phyloP scores from a whole-genome alignment of 1,284 basidiomycete species.

The Coriolopsis trogii region DNA sequence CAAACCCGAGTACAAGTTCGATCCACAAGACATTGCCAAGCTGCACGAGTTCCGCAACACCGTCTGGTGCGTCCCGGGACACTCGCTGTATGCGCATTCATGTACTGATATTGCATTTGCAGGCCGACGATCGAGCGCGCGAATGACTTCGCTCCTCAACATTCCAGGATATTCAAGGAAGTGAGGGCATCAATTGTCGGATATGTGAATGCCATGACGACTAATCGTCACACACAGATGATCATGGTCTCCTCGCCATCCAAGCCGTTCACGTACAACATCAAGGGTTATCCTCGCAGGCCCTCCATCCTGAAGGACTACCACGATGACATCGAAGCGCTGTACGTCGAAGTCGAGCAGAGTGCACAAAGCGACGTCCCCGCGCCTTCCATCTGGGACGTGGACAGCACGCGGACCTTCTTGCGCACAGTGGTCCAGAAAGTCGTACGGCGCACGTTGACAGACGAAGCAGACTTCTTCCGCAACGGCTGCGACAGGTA shows the following conservation, averaged over 20 bases:
- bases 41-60: constrained; percentile 33
- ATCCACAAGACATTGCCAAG: constrained; percentile 27
- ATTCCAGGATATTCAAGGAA: constrained; percentile 41
- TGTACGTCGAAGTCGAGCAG: constrained; percentile 30
- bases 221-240: constrained; percentile 29
- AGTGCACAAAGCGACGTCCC: constrained; percentile 25
- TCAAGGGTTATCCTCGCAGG: constrained; percentile 34
- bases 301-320: constrained; percentile 31
- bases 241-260: constrained; percentile 31
- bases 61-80: constrained; percentile 35
- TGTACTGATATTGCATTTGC: background rate
- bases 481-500: constrained; percentile 48
- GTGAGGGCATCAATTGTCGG: constrained; percentile 10
- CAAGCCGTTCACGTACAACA: constrained; percentile 36
- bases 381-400: constrained; percentile 34
- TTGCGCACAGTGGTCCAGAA: constrained; percentile 32
- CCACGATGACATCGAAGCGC: constrained; percentile 32
- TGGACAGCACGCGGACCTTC: constrained; percentile 27
- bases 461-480: constrained; percentile 45
- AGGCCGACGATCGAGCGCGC: constrained; percentile 39
- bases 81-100: background rate
- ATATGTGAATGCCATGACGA: background rate
- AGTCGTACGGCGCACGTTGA: constrained; percentile 29
- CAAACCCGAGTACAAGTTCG: constrained; percentile 26
- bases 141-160: constrained; percentile 38